These are phyloP conservation scores for Saururus chinensis DNA, from an alignment of 164 flowering plant species.

Conservation along the genomic window DNA sequence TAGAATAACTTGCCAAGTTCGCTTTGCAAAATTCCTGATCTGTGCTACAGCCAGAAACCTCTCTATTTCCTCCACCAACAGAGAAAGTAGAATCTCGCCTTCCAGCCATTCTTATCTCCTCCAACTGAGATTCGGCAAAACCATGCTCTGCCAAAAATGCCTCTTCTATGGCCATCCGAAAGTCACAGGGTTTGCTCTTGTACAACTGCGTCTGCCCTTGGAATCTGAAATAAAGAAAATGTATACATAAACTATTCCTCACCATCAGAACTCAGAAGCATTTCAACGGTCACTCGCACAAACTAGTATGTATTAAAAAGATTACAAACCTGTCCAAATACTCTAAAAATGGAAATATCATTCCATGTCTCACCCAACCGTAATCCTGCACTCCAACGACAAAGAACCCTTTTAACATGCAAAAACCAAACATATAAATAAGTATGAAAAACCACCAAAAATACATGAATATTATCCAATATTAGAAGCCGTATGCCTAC, in stretches of 20 bases:
- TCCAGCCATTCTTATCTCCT: not conserved
- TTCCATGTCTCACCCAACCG: constrained; percentile 82
- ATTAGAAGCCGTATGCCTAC: no score
- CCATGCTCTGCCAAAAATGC: constrained; percentile 67
- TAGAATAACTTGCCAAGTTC: not conserved
- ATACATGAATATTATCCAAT: no score
- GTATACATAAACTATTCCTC: not conserved
- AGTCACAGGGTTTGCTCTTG: constrained; percentile 46
- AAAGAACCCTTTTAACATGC: not conserved
- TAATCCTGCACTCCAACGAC: constrained; percentile 53
- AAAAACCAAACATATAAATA: not conserved
- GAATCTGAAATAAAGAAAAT: not conserved
- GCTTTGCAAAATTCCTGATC: not conserved
- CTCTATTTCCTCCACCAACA: not conserved
- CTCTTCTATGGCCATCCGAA: constrained; percentile 80
- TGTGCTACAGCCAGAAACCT: not conserved
- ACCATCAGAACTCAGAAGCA: not conserved
- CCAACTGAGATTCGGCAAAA: constrained; percentile 2
- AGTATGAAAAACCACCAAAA: not conserved
- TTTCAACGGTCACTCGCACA: not conserved
- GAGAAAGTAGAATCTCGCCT: no score
- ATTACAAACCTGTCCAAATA: constrained; percentile 61
- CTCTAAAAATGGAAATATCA: constrained; percentile 77
- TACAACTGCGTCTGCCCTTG: constrained; percentile 36
- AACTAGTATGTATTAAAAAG: not conserved